These are phyloP conservation scores for Sugiyamaella qingdaonensis DNA, from an alignment of 805 yeast species.

Conservation along the genomic window DNA sequence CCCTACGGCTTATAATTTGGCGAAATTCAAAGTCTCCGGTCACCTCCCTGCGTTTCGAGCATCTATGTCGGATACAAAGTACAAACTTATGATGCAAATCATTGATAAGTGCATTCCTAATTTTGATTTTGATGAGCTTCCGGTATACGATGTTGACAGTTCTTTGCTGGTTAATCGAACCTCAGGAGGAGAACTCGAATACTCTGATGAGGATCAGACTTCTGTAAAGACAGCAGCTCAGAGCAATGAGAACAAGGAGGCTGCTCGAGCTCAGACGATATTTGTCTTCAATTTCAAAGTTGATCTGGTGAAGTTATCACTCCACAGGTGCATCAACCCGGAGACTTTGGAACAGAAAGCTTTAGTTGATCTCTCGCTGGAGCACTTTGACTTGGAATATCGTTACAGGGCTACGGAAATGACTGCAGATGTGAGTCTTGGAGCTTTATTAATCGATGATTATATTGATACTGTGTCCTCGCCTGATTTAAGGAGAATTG, in stretches of 20 bases:
- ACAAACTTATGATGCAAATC: conserved; percentile 78
- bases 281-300: conserved; percentile 74
- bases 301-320: conserved; percentile 54
- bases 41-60: conserved; percentile 69
- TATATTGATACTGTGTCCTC: conserved; percentile 60
- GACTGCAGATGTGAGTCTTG: conserved; percentile 60
- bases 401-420: conserved; percentile 56
- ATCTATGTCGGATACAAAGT: conserved; percentile 81
- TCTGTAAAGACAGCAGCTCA: conserved; percentile 15
- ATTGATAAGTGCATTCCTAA: conserved; percentile 67
- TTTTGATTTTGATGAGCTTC: conserved; percentile 33
- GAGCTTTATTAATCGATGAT: conserved; percentile 69
- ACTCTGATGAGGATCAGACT: background rate
- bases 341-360: conserved; percentile 58
- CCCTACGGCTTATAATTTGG: conserved; percentile 70
- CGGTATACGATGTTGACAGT: conserved; percentile 25
- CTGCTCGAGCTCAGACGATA: conserved; percentile 46
- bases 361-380: conserved; percentile 69
- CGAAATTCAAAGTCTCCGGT: conserved; percentile 71
- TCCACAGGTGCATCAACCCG: conserved; percentile 65
- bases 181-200: background rate
- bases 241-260: conserved; percentile 9
- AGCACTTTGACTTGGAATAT: conserved; percentile 55
- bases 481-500: conserved; percentile 59
- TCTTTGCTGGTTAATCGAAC: background rate